These are phyloP conservation scores for Anethum foeniculum DNA, from an alignment of 140 eudicot species.

Conservation along the genomic window DNA sequence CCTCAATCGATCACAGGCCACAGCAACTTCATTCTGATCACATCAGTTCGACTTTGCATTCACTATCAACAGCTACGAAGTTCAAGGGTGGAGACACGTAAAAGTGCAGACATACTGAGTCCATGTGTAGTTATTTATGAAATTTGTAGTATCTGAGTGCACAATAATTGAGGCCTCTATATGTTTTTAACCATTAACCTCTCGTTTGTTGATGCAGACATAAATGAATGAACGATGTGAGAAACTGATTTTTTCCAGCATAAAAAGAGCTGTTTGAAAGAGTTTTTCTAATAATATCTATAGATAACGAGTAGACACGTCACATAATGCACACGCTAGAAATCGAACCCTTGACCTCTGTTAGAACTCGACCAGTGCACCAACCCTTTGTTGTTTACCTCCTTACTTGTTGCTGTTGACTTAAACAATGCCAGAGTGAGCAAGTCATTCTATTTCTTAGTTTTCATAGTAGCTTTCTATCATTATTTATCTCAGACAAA, in stretches of 20 bases:
- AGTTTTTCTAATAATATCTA: too few relatives aligned
- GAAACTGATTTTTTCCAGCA: neutral
- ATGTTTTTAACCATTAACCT: neutral
- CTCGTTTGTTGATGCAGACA: neutral
- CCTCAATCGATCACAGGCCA: too few relatives aligned
- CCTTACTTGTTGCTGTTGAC: neutral
- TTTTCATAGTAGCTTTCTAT: neutral
- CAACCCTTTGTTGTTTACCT: too few relatives aligned
- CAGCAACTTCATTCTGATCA: slow-evolving; percentile 2
- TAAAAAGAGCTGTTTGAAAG: too few relatives aligned
- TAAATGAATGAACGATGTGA: neutral
- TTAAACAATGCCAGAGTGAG: neutral
- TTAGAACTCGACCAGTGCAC: too few relatives aligned
- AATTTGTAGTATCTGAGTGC: neutral
- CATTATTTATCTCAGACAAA: neutral
- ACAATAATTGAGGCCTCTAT: neutral
- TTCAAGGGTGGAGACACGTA: neutral
- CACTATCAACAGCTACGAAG: neutral
- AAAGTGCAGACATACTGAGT: neutral
- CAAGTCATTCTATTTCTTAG: neutral
- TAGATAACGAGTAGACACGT: neutral
- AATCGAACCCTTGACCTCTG: too few relatives aligned
- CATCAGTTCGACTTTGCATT: neutral
- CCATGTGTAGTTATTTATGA: neutral
- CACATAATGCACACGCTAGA: too few relatives aligned